A percentile compares a stretch with the other conserved stretches of the same genome.
These are phyloP conservation scores for Cercospora sp. DNA, from an alignment of 2,329 filamentous ascomycete species.

Conservation along the genomic window DNA sequence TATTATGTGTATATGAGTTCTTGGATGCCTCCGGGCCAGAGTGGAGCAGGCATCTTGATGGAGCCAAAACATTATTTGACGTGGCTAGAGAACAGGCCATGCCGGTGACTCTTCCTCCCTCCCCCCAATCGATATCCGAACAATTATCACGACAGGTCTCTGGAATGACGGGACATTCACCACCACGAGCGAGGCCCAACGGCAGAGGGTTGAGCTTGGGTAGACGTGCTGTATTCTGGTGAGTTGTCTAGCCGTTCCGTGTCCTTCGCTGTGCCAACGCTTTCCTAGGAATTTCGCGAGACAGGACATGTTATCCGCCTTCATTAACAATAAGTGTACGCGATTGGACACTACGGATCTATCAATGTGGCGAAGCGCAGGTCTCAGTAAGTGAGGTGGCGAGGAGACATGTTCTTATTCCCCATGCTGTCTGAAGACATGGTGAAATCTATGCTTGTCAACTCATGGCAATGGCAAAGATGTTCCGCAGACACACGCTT, in stretches of 20 bases:
- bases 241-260: background rate
- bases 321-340: conserved; percentile 62
- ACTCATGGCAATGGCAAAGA: background rate
- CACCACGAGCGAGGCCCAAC: background rate
- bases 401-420: background rate
- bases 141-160: conserved; percentile 22
- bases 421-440: background rate
- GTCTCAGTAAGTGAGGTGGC: conserved; percentile 50
- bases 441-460: background rate
- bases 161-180: background rate
- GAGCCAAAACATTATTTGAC: conserved; percentile 63
- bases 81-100: conserved; percentile 54
- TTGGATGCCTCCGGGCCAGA: conserved; percentile 64
- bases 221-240: conserved; percentile 61
- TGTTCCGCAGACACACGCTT: background rate
- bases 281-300: conserved; percentile 58
- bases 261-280: background rate
- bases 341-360: conserved; percentile 63
- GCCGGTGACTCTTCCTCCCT: conserved; percentile 47
- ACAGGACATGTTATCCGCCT: conserved; percentile 65
- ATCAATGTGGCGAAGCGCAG: conserved; percentile 64
- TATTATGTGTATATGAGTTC: conserved; percentile 67
- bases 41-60: conserved; percentile 65
- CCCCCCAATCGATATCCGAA: conserved; percentile 33
- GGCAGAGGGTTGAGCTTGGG: conserved; percentile 52